Evolutionary conservation across 108 stramenopile species (phyloP).

Genomic region (Skeletonema marinoi): DNA sequence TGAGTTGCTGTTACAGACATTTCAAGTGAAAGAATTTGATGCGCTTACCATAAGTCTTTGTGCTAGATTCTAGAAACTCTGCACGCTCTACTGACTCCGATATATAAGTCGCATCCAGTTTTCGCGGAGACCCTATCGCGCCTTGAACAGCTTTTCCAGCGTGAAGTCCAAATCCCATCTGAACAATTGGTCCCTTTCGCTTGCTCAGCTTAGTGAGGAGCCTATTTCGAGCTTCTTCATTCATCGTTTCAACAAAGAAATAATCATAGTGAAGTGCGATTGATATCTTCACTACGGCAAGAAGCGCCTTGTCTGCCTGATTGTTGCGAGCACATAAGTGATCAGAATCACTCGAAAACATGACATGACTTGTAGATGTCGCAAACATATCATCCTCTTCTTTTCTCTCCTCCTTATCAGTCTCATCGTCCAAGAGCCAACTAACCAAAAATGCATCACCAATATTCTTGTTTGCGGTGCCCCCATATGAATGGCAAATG

Average conservation of each 20-base stretch:
- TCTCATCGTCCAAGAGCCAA: conserved; percentile 75
- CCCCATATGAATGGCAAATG: conserved; percentile 65
- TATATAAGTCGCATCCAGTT: conserved; percentile 96
- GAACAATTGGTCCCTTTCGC: conserved; percentile 81
- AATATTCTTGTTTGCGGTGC: conserved; percentile 94
- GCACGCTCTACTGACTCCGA: conserved; percentile 88
- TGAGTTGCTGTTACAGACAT: no score
- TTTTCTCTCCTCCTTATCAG: conserved; percentile 24
- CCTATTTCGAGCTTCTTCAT: conserved; percentile 49
- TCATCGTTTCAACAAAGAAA: conserved; percentile 73
- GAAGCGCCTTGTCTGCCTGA: conserved; percentile 83
- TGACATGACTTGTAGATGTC: not conserved
- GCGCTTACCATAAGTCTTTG: conserved; percentile 80
- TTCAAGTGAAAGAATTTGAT: no score
- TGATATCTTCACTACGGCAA: conserved; percentile 85
- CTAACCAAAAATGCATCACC: conserved; percentile 94
- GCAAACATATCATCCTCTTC: conserved; percentile 4
- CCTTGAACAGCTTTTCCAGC: conserved; percentile 97
- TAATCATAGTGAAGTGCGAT: conserved; percentile 77
- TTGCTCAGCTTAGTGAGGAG: conserved; percentile 70
- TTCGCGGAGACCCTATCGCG: conserved; percentile 91
- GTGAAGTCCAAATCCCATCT: conserved; percentile 93
- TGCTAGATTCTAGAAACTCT: conserved; percentile 88
- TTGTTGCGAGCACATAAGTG: conserved; percentile 55
- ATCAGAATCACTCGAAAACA: not conserved